Conservation (phyloP, 2,329 filamentous ascomycete species). For the Colletotrichum zoysiae region DNA sequence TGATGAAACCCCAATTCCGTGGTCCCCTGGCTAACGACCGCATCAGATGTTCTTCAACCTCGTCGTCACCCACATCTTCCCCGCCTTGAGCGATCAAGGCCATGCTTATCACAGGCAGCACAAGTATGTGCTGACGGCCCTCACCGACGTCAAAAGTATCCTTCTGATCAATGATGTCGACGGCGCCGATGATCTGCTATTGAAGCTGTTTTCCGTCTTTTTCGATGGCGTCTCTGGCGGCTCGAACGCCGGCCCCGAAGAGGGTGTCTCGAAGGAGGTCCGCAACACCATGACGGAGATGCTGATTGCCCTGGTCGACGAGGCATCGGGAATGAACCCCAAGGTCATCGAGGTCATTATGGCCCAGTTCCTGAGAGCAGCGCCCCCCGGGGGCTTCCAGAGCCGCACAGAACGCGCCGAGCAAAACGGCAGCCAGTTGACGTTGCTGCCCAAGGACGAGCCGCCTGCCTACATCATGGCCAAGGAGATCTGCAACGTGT, state of each 20-base stretch:
- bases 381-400: constrained; percentile 69
- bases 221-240: constrained; percentile 92
- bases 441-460: constrained; percentile 85
- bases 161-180: constrained; percentile 91
- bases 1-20: constrained; percentile 17
- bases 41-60: constrained; percentile 90
- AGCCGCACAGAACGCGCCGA: constrained; percentile 67
- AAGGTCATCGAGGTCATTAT: constrained; percentile 93
- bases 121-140: constrained; percentile 88
- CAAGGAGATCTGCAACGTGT: constrained; percentile 90
- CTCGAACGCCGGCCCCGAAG: constrained; percentile 79
- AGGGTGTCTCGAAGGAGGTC: constrained; percentile 91
- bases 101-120: constrained; percentile 95
- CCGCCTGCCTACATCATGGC: constrained; percentile 97
- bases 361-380: constrained; percentile 92
- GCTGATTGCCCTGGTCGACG: constrained; percentile 87
- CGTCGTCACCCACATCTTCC: constrained; percentile 85
- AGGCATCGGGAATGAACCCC: constrained; percentile 80
- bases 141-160: constrained; percentile 95
- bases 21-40: constrained; percentile 24
- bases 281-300: constrained; percentile 92
- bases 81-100: constrained; percentile 85
- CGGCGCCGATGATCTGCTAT: constrained; percentile 81
- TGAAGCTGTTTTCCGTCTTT: constrained; percentile 86
- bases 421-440: constrained; percentile 82